A percentile compares a stretch with the other conserved stretches of the same genome.
Conservation (phyloP, 1,139 yeast species). For the Debaryomycetaceae sp. region DNA sequence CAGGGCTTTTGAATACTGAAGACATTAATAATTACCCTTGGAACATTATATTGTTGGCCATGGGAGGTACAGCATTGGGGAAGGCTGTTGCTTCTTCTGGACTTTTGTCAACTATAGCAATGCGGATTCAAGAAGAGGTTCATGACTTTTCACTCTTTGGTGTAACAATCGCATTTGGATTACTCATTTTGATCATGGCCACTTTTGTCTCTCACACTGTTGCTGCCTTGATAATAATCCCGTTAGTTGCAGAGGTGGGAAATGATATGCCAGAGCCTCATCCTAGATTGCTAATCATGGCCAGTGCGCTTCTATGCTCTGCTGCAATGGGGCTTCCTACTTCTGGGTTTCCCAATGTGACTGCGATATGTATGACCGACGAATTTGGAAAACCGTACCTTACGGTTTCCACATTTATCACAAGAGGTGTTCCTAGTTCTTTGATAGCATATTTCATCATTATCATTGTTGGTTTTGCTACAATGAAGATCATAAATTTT, state of each 20-base stretch:
- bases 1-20: constrained; percentile 60
- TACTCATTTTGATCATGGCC: constrained; percentile 62
- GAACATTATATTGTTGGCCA: constrained; percentile 71
- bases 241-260: constrained; percentile 69
- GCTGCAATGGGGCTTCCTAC: constrained; percentile 80
- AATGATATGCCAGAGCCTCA: constrained; percentile 50
- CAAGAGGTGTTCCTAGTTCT: constrained; percentile 70
- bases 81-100: constrained; percentile 74
- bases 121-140: constrained; percentile 52
- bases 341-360: constrained; percentile 74
- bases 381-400: constrained; percentile 66
- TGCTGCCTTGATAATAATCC: constrained; percentile 69
- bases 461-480: constrained; percentile 64
- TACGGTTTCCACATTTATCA: constrained; percentile 61
- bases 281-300: constrained; percentile 62
- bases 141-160: constrained; percentile 56
- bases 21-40: constrained; percentile 74
- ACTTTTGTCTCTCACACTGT: constrained; percentile 78
- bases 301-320: constrained; percentile 63
- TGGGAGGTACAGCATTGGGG: constrained; percentile 79
- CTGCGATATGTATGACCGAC: constrained; percentile 76
- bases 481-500: constrained; percentile 50
- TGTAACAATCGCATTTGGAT: constrained; percentile 62
- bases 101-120: constrained; percentile 59
- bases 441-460: constrained; percentile 53